Evolutionary conservation across 768 basidiomycete genomes (phyloP).

Genomic region (Xerocomus brunneocitrinus): DNA sequence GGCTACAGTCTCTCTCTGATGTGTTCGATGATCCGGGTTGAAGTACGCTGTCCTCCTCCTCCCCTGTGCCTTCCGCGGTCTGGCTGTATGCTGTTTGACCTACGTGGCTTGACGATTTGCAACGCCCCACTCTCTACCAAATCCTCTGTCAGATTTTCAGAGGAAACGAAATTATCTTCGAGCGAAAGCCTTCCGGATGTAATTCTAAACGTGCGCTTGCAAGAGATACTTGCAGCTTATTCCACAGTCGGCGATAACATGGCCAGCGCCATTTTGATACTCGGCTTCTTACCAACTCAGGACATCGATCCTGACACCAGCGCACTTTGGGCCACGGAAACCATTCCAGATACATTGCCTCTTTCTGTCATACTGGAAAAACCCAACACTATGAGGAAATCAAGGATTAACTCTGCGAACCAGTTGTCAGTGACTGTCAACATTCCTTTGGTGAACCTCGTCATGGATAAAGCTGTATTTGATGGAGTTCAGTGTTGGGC

Average conservation of each 20-base stretch:
- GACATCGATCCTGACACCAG: conserved; percentile 14
- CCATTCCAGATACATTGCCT: conserved; percentile 10
- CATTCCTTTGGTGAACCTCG: conserved; percentile 61
- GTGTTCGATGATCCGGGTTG: conserved; percentile 57
- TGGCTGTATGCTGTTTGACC: conserved; percentile 62
- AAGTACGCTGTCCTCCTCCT: conserved; percentile 66
- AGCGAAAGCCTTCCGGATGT: conserved; percentile 5
- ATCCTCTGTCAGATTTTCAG: conserved; percentile 29
- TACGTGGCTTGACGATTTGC: conserved; percentile 47
- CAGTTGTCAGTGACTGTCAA: conserved; percentile 24
- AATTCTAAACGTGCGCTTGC: conserved; percentile 39
- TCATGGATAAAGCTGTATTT: conserved; percentile 58
- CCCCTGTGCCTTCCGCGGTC: conserved; percentile 47
- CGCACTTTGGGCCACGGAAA: conserved; percentile 25
- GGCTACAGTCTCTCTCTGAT: conserved; percentile 32
- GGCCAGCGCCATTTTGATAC: conserved; percentile 46
- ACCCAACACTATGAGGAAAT: neutral
- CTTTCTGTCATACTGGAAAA: conserved; percentile 22
- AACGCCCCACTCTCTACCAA: conserved; percentile 23
- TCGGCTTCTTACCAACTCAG: conserved; percentile 40
- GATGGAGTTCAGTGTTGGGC: conserved; percentile 85
- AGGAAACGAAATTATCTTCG: conserved; percentile 9
- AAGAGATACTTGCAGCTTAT: conserved; percentile 47
- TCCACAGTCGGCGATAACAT: conserved; percentile 35
- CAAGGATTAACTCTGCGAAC: neutral